Percentiles rank a stretch among this genome's conserved stretches.
phyloP scores from a whole-genome alignment of 164 flowering plant genomes.

The Chloranthus sessilifolius region DNA sequence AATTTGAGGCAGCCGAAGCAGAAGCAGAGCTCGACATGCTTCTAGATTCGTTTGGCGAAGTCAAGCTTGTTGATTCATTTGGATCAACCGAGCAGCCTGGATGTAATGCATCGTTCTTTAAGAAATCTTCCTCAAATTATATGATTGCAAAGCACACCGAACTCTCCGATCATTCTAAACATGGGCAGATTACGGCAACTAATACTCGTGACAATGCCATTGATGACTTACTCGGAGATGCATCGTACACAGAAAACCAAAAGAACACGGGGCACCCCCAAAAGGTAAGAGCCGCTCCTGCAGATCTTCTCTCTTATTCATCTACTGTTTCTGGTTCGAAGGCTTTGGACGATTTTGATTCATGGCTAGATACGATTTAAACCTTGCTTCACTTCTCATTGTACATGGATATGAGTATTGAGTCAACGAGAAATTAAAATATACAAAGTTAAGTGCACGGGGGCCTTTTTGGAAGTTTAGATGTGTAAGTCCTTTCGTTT shows the following conservation, averaged over 20 bases:
- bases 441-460: too few relatives aligned
- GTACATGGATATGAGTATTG: too few relatives aligned
- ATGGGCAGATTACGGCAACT: too few relatives aligned
- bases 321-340: constrained; percentile 24
- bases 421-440: too few relatives aligned
- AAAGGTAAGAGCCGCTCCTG: constrained; percentile 2
- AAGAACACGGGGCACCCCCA: not conserved
- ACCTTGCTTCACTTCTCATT: too few relatives aligned
- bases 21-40: constrained; percentile 80
- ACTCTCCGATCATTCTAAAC: too few relatives aligned
- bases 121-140: too few relatives aligned
- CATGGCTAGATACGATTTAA: constrained; percentile 72
- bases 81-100: constrained; percentile 4
- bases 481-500: too few relatives aligned
- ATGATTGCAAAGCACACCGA: too few relatives aligned
- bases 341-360: constrained; percentile 56
- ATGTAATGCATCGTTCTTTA: too few relatives aligned
- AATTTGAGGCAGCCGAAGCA: constrained; percentile 44
- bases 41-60: constrained; percentile 50
- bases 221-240: constrained; percentile 43
- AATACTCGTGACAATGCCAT: constrained; percentile 31
- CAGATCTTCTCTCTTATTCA: constrained; percentile 7
- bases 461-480: too few relatives aligned
- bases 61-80: constrained; percentile 23
- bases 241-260: constrained; percentile 21